These are phyloP conservation scores for Ustilago lituana DNA, from an alignment of 1,284 basidiomycete genomes.

Conservation along the genomic window DNA sequence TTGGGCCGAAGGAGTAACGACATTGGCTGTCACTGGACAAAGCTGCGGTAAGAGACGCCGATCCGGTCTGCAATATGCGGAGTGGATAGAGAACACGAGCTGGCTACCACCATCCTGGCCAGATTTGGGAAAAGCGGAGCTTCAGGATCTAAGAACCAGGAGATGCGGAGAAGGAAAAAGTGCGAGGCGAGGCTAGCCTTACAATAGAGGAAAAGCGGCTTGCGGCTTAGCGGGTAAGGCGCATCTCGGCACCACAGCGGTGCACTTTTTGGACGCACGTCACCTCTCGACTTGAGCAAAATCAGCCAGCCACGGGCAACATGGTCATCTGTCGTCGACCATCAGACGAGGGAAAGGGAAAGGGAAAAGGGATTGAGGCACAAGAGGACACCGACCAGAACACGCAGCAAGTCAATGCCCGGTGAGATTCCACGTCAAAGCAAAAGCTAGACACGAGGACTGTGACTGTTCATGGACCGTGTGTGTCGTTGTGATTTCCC, in stretches of 20 bases:
- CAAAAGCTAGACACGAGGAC: too few species aligned
- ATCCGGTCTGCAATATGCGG: neutral
- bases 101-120: neutral
- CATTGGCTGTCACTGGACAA: too few species aligned
- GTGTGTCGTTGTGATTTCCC: too few species aligned
- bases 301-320: neutral
- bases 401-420: neutral
- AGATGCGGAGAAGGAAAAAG: neutral
- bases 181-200: neutral
- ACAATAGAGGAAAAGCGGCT: too few species aligned
- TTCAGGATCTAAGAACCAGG: slow-evolving; percentile 22
- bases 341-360: too few species aligned
- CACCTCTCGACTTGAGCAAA: neutral
- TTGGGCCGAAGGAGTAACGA: slow-evolving; percentile 20
- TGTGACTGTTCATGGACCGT: too few species aligned
- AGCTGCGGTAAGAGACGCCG: too few species aligned
- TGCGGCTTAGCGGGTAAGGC: too few species aligned
- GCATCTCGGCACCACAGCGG: slow-evolving; percentile 34
- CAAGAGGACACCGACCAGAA: slow-evolving; percentile 14
- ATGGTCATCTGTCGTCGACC: neutral
- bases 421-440: neutral
- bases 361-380: too few species aligned
- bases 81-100: neutral
- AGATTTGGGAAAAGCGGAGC: slow-evolving; percentile 7
- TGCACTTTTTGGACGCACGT: too few species aligned